A percentile compares a stretch with the other conserved stretches of the same genome.
Conservation (phyloP, 1,284 basidiomycete genomes). For the Termitomyces sp. region DNA sequence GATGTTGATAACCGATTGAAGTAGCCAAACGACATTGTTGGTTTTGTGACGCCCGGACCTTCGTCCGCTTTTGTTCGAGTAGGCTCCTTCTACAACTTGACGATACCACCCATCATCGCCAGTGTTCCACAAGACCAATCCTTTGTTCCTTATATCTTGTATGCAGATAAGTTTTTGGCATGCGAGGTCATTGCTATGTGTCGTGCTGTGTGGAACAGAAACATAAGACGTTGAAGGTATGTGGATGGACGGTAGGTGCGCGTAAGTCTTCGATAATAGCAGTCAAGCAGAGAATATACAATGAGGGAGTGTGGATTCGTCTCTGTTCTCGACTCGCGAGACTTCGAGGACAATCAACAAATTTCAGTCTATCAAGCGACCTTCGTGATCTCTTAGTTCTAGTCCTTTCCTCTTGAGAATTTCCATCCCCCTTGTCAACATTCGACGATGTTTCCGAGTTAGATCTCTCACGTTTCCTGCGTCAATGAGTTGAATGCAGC, state of each 20-base stretch:
- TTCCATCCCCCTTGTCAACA: not conserved
- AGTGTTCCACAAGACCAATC: not conserved
- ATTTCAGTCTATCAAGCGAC: slow-evolving; percentile 4
- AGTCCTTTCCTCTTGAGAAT: slow-evolving; percentile 10
- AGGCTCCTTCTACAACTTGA: not conserved
- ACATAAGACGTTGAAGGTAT: not conserved
- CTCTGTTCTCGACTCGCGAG: not conserved
- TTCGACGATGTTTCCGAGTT: slow-evolving; percentile 5
- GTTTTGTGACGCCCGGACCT: no score
- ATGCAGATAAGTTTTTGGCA: no score
- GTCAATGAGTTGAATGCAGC: slow-evolving; percentile 11
- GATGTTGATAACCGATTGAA: not conserved
- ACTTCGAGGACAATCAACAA: not conserved
- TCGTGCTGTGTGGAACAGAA: not conserved
- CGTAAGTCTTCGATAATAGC: no score
- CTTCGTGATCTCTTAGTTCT: slow-evolving; percentile 12
- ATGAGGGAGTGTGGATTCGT: not conserved
- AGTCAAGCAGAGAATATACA: not conserved
- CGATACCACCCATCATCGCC: not conserved
- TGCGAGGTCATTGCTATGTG: no score
- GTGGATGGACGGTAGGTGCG: no score
- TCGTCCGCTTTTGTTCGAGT: no score
- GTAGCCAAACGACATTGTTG: not conserved
- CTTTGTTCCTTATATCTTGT: not conserved
- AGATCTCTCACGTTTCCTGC: slow-evolving; percentile 8